Base-by-base conservation (phyloP, 129 eudicot genomes). In the Chrysanthemum lavandulifolium region DNA sequence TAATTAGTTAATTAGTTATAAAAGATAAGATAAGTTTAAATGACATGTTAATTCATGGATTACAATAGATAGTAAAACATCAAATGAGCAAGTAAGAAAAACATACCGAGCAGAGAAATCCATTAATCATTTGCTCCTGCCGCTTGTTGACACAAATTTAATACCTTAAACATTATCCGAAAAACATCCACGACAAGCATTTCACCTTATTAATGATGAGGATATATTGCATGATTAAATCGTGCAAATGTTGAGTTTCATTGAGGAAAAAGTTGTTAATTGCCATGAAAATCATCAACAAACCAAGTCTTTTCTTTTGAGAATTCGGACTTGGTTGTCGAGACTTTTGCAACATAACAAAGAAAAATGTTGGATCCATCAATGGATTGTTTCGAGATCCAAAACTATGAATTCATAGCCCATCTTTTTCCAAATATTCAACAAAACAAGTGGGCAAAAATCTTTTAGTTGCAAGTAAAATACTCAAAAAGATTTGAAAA, bases 31-130 rank as follows among this genome's bases (percentile, higher is more conserved):
- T 36, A 5, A 36, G 45, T 36, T 36, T 36, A 36, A 6, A 5
- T 36, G 10, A 36, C 2, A 6, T 36, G 9, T 36, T 36, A 36
- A 36, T 7, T 5, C 45, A 36, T 36, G 9, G 45, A 36, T 36
- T 36, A 36, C 1, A 36, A 36, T 31, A 4, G 45, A 36, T 6
- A 36, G 1, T 36, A 36, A 36, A 36, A 36, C 45, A 36, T 36
- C 8, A 5, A 6, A 7, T 36, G 45, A 36, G 45, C 45, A 36
- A 36, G 5, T 6, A 3, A 2, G 8, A 6, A 25, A 67, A 75
- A 40, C 69, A 51, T 10, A 83, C 88, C 9, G 45, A 36, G 9
- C 58, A 53, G 2, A 53, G 11, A 53, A 53, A 14, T 14, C 19
- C 19, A 14, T 7, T 19, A 53, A 53, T 53, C 16, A 53, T n/a